Evolutionary conservation across 73 alveolate genomes (phyloP), one percentile per base, ranked within the genome.

Genomic region (Paramecium tetraurelia): DNA sequence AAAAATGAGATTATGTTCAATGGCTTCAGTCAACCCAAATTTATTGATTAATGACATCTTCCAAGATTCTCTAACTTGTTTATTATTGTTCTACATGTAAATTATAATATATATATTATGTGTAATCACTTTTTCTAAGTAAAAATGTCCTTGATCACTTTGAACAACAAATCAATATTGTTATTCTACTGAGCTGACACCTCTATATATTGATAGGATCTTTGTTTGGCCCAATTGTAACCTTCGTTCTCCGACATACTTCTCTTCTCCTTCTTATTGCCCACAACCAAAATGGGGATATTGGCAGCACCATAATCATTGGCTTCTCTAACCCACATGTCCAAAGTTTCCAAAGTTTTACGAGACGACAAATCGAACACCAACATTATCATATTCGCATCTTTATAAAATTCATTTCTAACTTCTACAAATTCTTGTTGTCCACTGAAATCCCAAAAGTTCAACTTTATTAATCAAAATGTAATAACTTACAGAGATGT

Each of bases 331-430:
- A 80, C n/a, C 86, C 86, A 72, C 97, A 95, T 95, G 53, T 95
- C 97, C 29, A 95, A 29, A 2, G 93, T 87, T 40, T 93, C 97
- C 68, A 95, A 93, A 33, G 93, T 70, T 38, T 92, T 93, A 46
- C 90, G 90, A 27, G 27, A 57, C 3, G 95, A 53, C 10, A 93
- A 93, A 85, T 95, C 97, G 44, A 83, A 95, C 1, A 93, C 95
- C 46, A 95, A 59, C 71, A 95, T 27, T 36, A 95, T 75, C 36
- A 93, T 89, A 38, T 85, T 40, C 1, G 95, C 93, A 36, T 95
- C 97, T 58, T 92, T 95, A 77, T 95, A 95, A 83, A 95, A 95
- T 76, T 95, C 97, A 95, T 95, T 95, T 58, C 97, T 59, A 43
- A 95, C 97, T 59, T 48, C 59, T 48, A 93, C 88, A 83, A 93